Conservation (phyloP, 2,329 filamentous ascomycete species). For the Periconia digitata region DNA sequence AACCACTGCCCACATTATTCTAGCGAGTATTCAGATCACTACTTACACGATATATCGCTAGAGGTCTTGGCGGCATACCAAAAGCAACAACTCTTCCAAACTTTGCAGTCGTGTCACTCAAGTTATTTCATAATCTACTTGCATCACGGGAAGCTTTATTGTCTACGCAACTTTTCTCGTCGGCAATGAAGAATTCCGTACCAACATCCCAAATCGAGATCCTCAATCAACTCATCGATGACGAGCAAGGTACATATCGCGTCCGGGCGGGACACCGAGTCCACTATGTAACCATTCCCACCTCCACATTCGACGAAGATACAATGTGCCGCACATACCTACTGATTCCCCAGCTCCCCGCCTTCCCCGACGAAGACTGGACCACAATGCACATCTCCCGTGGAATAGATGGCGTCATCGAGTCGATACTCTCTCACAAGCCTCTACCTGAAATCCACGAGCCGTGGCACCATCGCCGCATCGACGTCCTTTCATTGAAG, state of each 20-base stretch:
- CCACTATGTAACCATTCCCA: background rate
- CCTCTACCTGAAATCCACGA: background rate
- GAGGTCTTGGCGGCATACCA: no score
- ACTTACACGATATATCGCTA: no score
- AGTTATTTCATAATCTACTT: no score
- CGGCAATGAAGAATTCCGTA: background rate
- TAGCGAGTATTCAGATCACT: no score
- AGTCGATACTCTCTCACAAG: background rate
- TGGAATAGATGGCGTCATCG: background rate
- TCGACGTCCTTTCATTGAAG: slow-evolving; percentile 1
- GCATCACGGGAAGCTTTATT: background rate
- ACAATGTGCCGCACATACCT: background rate
- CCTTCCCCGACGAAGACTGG: background rate
- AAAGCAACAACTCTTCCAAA: no score
- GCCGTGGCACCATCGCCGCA: background rate
- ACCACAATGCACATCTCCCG: background rate
- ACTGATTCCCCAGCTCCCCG: background rate
- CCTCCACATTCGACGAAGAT: background rate
- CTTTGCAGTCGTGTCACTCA: background rate
- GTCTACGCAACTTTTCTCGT: background rate
- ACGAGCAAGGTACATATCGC: background rate
- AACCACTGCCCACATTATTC: no score
- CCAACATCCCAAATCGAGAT: background rate
- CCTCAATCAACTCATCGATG: background rate
- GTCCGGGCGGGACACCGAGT: background rate